Evolutionary conservation across 768 basidiomycete species (phyloP).

Genomic region (Clavaria fumosa): DNA sequence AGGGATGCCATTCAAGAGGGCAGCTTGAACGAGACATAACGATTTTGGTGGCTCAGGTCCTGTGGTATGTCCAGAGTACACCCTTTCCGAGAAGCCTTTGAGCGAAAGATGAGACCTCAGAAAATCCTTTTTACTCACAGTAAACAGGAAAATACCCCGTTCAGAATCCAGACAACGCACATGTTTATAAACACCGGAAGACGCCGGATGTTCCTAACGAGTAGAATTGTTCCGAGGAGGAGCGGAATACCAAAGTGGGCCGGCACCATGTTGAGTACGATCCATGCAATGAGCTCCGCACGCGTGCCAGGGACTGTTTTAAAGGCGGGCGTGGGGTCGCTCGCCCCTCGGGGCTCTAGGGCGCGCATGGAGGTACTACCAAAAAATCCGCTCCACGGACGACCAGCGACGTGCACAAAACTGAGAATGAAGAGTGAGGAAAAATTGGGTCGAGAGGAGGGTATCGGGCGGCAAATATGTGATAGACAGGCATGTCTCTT

Average conservation of each 20-base stretch:
- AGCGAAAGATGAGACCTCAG: conserved; percentile 17
- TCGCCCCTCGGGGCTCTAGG: too few species aligned
- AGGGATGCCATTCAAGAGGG: not conserved
- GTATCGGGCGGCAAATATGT: too few species aligned
- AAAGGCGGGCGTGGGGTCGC: too few species aligned
- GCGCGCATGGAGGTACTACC: too few species aligned
- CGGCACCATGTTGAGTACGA: conserved; percentile 34
- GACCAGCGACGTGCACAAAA: too few species aligned
- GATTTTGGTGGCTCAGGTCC: not conserved
- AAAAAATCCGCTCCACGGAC: too few species aligned
- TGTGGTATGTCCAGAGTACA: conserved; percentile 4
- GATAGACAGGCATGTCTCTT: too few species aligned
- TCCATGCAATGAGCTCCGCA: conserved; percentile 24
- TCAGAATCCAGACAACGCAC: conserved; percentile 29
- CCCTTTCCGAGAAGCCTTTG: conserved; percentile 25
- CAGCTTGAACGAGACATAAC: not conserved
- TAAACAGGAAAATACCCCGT: conserved; percentile 28
- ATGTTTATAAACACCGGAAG: conserved; percentile 34
- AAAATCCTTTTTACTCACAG: conserved; percentile 17
- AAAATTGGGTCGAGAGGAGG: too few species aligned
- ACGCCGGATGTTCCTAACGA: conserved; percentile 27
- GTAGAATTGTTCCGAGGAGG: conserved; percentile 24
- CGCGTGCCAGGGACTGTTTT: conserved; percentile 23
- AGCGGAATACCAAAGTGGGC: conserved; percentile 34
- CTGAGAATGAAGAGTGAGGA: too few species aligned